Base-by-base conservation (phyloP, 208 protist species). In the Angomonas desouzai region DNA sequence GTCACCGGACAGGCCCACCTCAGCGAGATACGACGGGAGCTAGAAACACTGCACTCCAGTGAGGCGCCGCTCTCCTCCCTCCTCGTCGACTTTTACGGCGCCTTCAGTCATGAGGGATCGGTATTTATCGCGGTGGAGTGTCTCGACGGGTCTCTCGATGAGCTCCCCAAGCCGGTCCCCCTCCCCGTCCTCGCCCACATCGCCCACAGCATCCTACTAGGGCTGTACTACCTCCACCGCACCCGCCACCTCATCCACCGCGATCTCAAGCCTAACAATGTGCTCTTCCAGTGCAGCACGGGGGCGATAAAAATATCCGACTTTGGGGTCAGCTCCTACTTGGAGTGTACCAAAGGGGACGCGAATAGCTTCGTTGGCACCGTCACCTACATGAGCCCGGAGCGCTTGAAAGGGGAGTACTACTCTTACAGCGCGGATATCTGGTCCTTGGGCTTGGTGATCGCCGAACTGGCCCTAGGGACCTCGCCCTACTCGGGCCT, bases 211-310 rank as follows among this genome's bases (percentile, higher is more conserved):
- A 84, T 98, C 62, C 72, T 97, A 48, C 67, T 73, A 27, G 91
- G 94, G 0, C 74, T 98, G 11, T 64, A 62, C 6, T 97, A 97
- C 72, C 81, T 98, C 2, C 94, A 98, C 68, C 77, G 85, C 47
- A 72, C 73, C 10, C 82, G 87, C 23, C 85, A 96, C 55, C 72
- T 97, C 22, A 92, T 99, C 36, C 98, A 99, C 74, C 83, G 98
- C 22, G 97, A 99, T 66, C 55, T 99, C 55, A 99, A 99, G 80
- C 98, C 98, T n/a, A 92, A 83, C 69, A 99, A 99, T 73, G 78
- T 99, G 20, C 86, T 99, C 22, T 92, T 97, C 64, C 98, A 92
- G 72, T 38, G 43, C 18, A 64, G 64, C 58, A 80, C 79, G 6
- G 86, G 91, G 16, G 68, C 81, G 51, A 79, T 94, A 32, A 94